These are phyloP conservation scores for Neonectria punicea DNA, from an alignment of 2,329 filamentous ascomycete genomes.

Conservation along the genomic window DNA sequence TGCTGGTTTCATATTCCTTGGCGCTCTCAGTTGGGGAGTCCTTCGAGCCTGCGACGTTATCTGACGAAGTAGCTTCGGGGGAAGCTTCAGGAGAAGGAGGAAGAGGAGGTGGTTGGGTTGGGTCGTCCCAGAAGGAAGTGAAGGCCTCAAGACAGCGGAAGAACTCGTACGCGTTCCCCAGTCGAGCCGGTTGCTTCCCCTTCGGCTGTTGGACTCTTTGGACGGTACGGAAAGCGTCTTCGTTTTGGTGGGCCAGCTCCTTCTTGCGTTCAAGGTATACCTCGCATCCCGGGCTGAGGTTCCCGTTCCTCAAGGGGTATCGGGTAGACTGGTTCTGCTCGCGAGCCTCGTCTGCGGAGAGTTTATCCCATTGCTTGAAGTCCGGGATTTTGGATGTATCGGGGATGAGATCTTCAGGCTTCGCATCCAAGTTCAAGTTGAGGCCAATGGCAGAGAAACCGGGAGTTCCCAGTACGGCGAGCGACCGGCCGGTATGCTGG, in stretches of 20 bases:
- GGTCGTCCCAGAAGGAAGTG: slow-evolving; percentile 71
- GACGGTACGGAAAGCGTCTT: slow-evolving; percentile 69
- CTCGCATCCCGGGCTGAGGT: slow-evolving; percentile 65
- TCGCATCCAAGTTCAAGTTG: slow-evolving; percentile 62
- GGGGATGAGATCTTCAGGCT: slow-evolving; percentile 63
- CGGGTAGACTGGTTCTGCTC: slow-evolving; percentile 61
- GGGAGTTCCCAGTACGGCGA: slow-evolving; percentile 48
- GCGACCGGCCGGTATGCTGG: slow-evolving; percentile 63
- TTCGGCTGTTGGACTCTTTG: slow-evolving; percentile 65
- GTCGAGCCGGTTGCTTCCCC: slow-evolving; percentile 63
- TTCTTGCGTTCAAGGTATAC: slow-evolving; percentile 67
- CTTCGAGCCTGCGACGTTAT: slow-evolving; percentile 18
- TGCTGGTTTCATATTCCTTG: slow-evolving; percentile 23
- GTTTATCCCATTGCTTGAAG: slow-evolving; percentile 61
- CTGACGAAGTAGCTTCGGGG: slow-evolving; percentile 32
- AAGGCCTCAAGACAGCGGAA: slow-evolving; percentile 70
- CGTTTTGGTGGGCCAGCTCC: slow-evolving; percentile 67
- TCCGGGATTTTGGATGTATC: slow-evolving; percentile 64
- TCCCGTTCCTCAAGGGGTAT: slow-evolving; percentile 62
- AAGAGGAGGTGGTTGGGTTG: slow-evolving; percentile 52
- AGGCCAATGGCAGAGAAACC: slow-evolving; percentile 69
- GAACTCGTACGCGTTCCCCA: slow-evolving; percentile 74
- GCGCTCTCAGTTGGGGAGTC: slow-evolving; percentile 25
- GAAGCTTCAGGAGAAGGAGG: slow-evolving; percentile 48
- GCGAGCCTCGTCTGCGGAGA: slow-evolving; percentile 61